Percentiles rank a stretch among this genome's conserved stretches.
Conservation (phyloP, 129 eudicot species). For the Lactuca saligna region DNA sequence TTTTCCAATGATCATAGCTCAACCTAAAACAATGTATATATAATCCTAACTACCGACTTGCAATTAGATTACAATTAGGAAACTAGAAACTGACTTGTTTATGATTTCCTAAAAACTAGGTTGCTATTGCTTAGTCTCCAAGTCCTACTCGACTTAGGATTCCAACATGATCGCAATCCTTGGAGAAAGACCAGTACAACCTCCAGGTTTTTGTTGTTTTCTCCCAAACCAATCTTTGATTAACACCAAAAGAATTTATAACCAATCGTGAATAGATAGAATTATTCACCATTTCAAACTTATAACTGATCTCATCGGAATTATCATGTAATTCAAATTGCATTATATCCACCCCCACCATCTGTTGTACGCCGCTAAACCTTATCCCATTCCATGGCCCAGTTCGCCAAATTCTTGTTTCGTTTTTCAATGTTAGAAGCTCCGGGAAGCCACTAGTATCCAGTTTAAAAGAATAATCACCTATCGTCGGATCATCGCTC, state of each 20-base stretch:
- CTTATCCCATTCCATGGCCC: conserved; percentile 65
- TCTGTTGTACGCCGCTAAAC: conserved; percentile 58
- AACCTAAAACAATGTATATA: no score
- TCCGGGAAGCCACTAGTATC: conserved; percentile 44
- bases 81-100: no score
- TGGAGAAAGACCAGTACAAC: conserved; percentile 55
- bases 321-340: conserved; percentile 18
- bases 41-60: no score
- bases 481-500: conserved; percentile 38
- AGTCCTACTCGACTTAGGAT: no score
- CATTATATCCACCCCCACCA: conserved; percentile 25
- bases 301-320: conserved; percentile 38
- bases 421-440: not conserved
- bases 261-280: conserved; percentile 46
- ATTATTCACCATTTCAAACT: conserved; percentile 24
- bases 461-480: conserved; percentile 35
- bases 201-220: conserved; percentile 35
- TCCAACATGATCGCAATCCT: conserved; percentile 68
- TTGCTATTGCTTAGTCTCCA: no score
- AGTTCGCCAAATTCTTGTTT: conserved; percentile 21
- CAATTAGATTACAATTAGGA: no score
- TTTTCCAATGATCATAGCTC: no score
- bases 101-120: no score
- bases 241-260: conserved; percentile 25
- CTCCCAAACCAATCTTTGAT: conserved; percentile 57